Conservation (phyloP, 2,329 filamentous ascomycete species). For the Aspergillus niger region DNA sequence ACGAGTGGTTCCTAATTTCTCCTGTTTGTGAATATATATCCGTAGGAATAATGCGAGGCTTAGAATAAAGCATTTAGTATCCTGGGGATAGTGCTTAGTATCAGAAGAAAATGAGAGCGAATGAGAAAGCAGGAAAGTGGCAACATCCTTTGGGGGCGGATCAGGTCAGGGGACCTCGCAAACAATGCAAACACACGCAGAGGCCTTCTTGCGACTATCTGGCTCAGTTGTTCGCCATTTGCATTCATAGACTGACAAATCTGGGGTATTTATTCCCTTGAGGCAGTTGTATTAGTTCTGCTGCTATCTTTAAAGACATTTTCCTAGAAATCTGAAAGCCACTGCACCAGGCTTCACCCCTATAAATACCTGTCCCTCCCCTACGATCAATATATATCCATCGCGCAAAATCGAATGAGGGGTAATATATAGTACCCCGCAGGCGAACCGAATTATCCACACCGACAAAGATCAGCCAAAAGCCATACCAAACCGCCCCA, state of each 20-base stretch:
- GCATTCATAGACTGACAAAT: background rate
- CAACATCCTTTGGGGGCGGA: background rate
- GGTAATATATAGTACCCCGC: too few relatives aligned
- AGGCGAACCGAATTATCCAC: too few relatives aligned
- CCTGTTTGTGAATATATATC: background rate
- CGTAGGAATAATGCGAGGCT: too few relatives aligned
- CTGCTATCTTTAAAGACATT: background rate
- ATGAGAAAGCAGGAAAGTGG: background rate
- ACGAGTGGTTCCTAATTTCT: background rate
- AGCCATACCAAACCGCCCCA: background rate
- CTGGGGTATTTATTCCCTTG: background rate
- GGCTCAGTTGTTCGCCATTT: background rate
- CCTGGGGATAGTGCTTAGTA: too few relatives aligned
- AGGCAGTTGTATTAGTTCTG: background rate
- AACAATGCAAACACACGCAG: slow-evolving; percentile 30
- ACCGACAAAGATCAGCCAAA: too few relatives aligned
- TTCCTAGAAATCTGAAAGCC: background rate
- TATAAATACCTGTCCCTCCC: too few relatives aligned
- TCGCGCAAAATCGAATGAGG: too few relatives aligned
- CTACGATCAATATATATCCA: too few relatives aligned
- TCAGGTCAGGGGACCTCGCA: slow-evolving; percentile 14
- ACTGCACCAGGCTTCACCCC: too few relatives aligned
- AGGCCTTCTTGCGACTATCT: background rate
- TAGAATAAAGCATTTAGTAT: too few relatives aligned
- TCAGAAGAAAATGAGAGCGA: background rate